Conservation (phyloP, 192 early-diverging fungal species). For the Backusella tuberculispora region DNA sequence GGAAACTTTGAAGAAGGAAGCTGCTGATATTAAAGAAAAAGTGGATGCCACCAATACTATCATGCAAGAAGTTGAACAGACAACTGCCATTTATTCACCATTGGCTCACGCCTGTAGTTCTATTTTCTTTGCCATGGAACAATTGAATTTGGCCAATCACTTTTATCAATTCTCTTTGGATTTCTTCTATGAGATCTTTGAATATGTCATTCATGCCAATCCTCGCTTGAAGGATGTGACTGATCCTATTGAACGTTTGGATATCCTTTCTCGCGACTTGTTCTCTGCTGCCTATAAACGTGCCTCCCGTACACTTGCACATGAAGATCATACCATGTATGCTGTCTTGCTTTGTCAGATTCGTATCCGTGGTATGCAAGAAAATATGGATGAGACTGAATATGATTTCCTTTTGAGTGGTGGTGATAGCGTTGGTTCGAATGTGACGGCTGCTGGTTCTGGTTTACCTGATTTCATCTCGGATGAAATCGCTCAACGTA, state of each 20-base stretch:
- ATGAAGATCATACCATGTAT: slow-evolving; percentile 92
- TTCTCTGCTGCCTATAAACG: slow-evolving; percentile 83
- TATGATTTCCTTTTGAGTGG: slow-evolving; percentile 74
- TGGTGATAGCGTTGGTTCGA: slow-evolving; percentile 51
- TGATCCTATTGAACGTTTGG: slow-evolving; percentile 74
- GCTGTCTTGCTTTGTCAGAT: slow-evolving; percentile 88
- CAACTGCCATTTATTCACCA: slow-evolving; percentile 87
- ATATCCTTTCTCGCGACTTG: slow-evolving; percentile 77
- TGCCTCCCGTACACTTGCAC: slow-evolving; percentile 81
- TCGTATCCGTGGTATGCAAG: slow-evolving; percentile 65
- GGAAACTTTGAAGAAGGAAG: slow-evolving; percentile 96
- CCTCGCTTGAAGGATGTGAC: slow-evolving; percentile 62
- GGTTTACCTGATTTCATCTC: slow-evolving; percentile 51
- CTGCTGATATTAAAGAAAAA: slow-evolving; percentile 91
- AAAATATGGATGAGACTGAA: slow-evolving; percentile 64
- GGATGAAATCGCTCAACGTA: slow-evolving; percentile 52
- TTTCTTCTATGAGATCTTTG: slow-evolving; percentile 95
- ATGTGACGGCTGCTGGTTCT: slow-evolving; percentile 26
- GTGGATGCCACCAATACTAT: slow-evolving; percentile 93
- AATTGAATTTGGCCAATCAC: slow-evolving; percentile 82
- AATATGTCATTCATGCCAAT: slow-evolving; percentile 80
- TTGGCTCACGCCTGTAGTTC: slow-evolving; percentile 89
- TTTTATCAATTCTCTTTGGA: slow-evolving; percentile 99
- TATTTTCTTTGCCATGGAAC: slow-evolving; percentile 98
- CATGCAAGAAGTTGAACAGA: slow-evolving; percentile 95